Evolutionary conservation across 805 yeast genomes (phyloP).

Genomic region (Kockiozyma suomiensis): DNA sequence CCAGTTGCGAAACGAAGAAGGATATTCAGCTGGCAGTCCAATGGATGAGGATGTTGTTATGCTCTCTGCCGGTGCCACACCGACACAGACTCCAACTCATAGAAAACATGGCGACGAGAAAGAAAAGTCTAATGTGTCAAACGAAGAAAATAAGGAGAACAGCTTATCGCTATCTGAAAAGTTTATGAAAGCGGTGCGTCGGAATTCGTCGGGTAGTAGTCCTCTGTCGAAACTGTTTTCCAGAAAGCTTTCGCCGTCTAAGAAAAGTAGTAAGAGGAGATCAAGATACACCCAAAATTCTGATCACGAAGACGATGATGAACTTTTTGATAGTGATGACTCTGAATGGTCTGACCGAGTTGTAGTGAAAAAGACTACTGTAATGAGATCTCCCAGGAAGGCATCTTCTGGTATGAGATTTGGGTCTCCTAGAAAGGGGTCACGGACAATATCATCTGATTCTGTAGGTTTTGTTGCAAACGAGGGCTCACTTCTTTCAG

Average conservation of each 20-base stretch:
- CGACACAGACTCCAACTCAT: conserved; percentile 6
- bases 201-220: conserved; percentile 5
- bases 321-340: conserved; percentile 14
- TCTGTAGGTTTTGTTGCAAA: neutral
- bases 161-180: conserved; percentile 2
- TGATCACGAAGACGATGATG: conserved; percentile 17
- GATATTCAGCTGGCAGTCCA: conserved; percentile 10
- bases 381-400: conserved; percentile 27
- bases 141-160: neutral
- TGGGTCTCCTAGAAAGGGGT: conserved; percentile 29
- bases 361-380: conserved; percentile 24
- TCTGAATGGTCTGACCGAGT: conserved; percentile 26
- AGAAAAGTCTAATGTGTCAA: neutral
- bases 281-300: neutral
- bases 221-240: conserved; percentile 11
- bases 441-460: conserved; percentile 1
- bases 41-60: conserved; percentile 29
- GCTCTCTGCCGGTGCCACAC: conserved; percentile 13
- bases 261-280: neutral
- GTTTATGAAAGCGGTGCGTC: conserved; percentile 3
- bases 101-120: neutral
- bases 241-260: conserved; percentile 8
- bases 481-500: conserved; percentile 15
- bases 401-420: conserved; percentile 31
- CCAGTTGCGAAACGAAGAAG: neutral